Base-by-base conservation (phyloP, 2,329 filamentous ascomycete genomes). In the Colletotrichum truncatum region DNA sequence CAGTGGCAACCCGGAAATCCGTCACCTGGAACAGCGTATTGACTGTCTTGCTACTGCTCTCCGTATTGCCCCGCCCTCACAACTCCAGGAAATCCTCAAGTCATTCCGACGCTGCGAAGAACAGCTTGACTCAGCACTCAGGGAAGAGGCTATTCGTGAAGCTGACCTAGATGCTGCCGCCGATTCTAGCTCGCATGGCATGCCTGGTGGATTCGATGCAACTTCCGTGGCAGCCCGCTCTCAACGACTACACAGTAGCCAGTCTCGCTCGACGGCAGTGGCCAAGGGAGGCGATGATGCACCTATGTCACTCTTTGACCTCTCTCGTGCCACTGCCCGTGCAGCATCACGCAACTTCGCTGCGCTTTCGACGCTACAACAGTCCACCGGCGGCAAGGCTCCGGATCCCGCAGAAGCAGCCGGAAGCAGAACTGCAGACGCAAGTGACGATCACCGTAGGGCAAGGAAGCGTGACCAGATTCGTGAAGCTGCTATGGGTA, bases 41-140 rank as follows among this genome's bases (percentile, higher is more conserved):
- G 93, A 95, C 71, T 91, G 94, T 36, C 82, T 97, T 2, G 89
- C 91, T 1, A 89, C 91, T 11, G 91, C 93, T 1, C 82, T 96
- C 16, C 85, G 93, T 8, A 86, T 94, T 52, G 92, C 92, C 0
- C 93, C 93, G 1, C 79, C 88, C 0, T 80, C 84, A 1, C 88
- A 91, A 11, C 83, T 96, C 0, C 89, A 92, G 64, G 91, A 93
- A 69, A 91, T 96, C 12, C 80, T 96, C 3, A 89, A 88, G 52
- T 89, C 88, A 1, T 96, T 92, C 82, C 87, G 91, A 11, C 85
- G 91, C 45, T 94, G 91, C 69, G 93, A 97, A 73, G 90, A 93
- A 71, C 91, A 95, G 73, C 87, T 93, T 53, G 89, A 90, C 53
- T 83, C 84, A 0, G 84, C 91, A 3, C 82, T 93, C 12, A 85